Evolutionary conservation across 352 stramenopile genomes (phyloP).

Genomic region (Phytophthora lateralis): DNA sequence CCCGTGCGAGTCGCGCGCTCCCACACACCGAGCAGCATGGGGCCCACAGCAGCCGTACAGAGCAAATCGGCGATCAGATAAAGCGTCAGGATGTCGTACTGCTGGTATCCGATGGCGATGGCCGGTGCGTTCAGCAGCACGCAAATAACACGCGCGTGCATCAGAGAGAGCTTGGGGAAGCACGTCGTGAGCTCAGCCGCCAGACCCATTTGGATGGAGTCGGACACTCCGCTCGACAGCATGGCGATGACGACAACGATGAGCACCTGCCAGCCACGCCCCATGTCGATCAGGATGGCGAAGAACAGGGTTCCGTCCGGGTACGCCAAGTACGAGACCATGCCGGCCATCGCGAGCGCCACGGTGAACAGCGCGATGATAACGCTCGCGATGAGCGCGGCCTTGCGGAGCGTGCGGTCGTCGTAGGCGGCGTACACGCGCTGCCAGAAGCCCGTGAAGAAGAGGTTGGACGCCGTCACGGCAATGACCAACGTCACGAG

Average conservation of each 20-base stretch:
- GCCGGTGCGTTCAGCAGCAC: conserved; percentile 64
- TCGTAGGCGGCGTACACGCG: conserved; percentile 58
- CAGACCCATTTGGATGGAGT: conserved; percentile 78
- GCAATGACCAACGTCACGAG: conserved; percentile 70
- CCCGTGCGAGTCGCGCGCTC: conserved; percentile 40
- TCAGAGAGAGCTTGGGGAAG: conserved; percentile 57
- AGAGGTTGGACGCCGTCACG: conserved; percentile 60
- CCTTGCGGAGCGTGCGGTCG: conserved; percentile 49
- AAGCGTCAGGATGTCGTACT: conserved; percentile 65
- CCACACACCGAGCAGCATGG: conserved; percentile 68
- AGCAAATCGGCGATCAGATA: conserved; percentile 75
- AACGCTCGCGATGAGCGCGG: conserved; percentile 34
- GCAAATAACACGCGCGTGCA: conserved; percentile 48
- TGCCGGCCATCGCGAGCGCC: conserved; percentile 56
- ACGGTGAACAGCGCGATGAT: conserved; percentile 71
- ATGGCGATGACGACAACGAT: conserved; percentile 64
- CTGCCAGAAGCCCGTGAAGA: conserved; percentile 80
- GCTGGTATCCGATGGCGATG: conserved; percentile 61
- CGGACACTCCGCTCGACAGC: conserved; percentile 54
- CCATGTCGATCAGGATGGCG: conserved; percentile 68
- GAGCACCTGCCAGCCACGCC: conserved; percentile 59
- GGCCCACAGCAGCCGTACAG: conserved; percentile 62
- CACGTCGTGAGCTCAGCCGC: conserved; percentile 70
- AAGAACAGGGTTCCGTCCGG: conserved; percentile 62
- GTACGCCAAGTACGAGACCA: conserved; percentile 63